Percentiles rank a stretch among this genome's conserved stretches.
Evolutionary conservation across 2,329 filamentous ascomycete species (phyloP).

Genomic region (Nigrospora osmanthi): DNA sequence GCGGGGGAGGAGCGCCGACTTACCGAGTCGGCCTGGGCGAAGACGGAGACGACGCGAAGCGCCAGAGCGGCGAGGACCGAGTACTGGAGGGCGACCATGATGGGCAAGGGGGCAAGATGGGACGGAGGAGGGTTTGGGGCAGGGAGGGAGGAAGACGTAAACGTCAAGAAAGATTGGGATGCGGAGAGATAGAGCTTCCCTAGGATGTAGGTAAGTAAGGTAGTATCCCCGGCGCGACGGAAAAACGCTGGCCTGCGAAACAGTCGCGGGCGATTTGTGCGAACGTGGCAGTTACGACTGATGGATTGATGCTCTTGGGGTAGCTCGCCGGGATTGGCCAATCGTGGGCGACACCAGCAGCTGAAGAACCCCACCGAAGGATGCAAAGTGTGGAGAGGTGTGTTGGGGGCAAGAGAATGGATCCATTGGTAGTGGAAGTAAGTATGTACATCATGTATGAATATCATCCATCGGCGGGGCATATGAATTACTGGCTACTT

Average conservation of each 20-base stretch:
- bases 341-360: too few species aligned
- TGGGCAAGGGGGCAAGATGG: conserved; percentile 7
- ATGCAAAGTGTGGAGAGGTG: too few species aligned
- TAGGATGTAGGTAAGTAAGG: too few species aligned
- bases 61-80: conserved; percentile 23
- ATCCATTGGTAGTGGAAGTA: too few species aligned
- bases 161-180: not conserved
- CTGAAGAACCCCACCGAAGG: too few species aligned
- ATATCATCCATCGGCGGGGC: too few species aligned
- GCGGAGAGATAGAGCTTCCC: not conserved
- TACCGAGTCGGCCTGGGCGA: conserved; percentile 21
- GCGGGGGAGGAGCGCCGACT: conserved; percentile 5
- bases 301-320: conserved; percentile 2
- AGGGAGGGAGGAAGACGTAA: conserved; percentile 1
- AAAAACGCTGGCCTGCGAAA: too few species aligned
- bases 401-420: too few species aligned
- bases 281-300: conserved; percentile 6
- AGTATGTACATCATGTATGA: too few species aligned
- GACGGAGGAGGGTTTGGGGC: not conserved
- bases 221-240: too few species aligned
- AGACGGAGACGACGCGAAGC: conserved; percentile 21
- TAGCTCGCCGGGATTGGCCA: not conserved
- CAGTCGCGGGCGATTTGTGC: not conserved
- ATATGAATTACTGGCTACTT: too few species aligned
- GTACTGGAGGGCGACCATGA: conserved; percentile 23